Base-by-base conservation (phyloP, 768 basidiomycete species). In the Mycena floridula region DNA sequence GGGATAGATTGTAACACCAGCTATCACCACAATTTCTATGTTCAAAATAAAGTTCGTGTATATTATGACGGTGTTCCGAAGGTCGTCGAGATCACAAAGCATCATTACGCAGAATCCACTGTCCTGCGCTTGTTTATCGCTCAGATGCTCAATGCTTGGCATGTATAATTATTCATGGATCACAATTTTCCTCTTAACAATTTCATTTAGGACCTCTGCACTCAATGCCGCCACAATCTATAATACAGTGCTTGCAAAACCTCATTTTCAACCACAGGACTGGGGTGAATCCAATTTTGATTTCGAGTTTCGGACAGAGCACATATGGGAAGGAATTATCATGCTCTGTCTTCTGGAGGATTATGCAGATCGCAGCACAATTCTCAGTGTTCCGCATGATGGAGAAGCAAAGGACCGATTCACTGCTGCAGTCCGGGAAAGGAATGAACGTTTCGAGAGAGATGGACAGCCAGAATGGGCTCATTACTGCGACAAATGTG, bases 401-500 rank as follows among this genome's bases (percentile, higher is more conserved):
- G 53, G 55, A 2, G 42, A 42, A 2, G 59, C 63, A 27, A 52
- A 50, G 7, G 49, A 52, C 23, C 47, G 60, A 1, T 59, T 66
- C 26, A 45, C 28, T 1, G 35, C 38, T 8, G 57, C 55, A 0
- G 61, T 65, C 35, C 15, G 40, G 8, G 50, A 42, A 2, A 51
- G 60, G 3, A 67, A 63, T 30, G 24, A 47, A 7, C 46, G 47
- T 11, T 55, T 67, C 4, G 43, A 39, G 3, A 35, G 44, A 9
- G 32, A 40, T 35, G 59, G 64, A 1, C 62, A 63, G 26, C 54
- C 57, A 0, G 62, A 65, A 37, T 46, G 48, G 42, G 32, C 27
- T 0, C 64, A 67, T 38, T 55, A 48, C 27, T 67, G 65, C 30
- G 40, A 60, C 2, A 48, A 50, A 25, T 65, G 64, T 46, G 23